phyloP scores from a whole-genome alignment of 305 asterid species.

The Lippia alba region DNA sequence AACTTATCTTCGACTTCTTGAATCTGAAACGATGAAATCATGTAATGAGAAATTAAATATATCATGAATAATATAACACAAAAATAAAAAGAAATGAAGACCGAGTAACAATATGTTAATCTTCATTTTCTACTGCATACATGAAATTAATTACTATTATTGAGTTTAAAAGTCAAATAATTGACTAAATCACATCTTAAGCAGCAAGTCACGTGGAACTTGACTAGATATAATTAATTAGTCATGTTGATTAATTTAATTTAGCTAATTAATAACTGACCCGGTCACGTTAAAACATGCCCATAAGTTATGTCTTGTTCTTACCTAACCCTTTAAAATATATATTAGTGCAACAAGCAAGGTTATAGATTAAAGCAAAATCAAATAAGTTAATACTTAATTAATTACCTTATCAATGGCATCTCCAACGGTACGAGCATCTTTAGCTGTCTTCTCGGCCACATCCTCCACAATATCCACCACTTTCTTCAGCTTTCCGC shows the following conservation, averaged over 20 bases:
- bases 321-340: neutral
- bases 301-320: neutral
- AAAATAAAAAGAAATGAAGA: no score
- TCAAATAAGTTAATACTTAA: neutral
- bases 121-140: no score
- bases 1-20: no score
- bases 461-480: constrained; percentile 49
- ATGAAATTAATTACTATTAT: neutral
- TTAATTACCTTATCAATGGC: constrained; percentile 65
- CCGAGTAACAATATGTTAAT: no score
- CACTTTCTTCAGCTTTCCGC: constrained; percentile 51
- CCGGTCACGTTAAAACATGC: constrained; percentile 9
- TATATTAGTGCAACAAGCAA: constrained; percentile 10
- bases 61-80: no score
- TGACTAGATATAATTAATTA: constrained; percentile 13
- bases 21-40: no score
- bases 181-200: constrained; percentile 23
- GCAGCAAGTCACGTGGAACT: neutral
- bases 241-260: constrained; percentile 11
- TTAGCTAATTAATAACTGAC: constrained; percentile 2
- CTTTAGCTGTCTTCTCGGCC: constrained; percentile 56
- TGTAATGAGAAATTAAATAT: no score
- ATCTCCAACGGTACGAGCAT: constrained; percentile 55
- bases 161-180: constrained; percentile 3
- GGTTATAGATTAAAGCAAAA: neutral